These are phyloP conservation scores for Penicillium sp. DNA, from an alignment of 2,329 filamentous ascomycete species.

Conservation along the genomic window DNA sequence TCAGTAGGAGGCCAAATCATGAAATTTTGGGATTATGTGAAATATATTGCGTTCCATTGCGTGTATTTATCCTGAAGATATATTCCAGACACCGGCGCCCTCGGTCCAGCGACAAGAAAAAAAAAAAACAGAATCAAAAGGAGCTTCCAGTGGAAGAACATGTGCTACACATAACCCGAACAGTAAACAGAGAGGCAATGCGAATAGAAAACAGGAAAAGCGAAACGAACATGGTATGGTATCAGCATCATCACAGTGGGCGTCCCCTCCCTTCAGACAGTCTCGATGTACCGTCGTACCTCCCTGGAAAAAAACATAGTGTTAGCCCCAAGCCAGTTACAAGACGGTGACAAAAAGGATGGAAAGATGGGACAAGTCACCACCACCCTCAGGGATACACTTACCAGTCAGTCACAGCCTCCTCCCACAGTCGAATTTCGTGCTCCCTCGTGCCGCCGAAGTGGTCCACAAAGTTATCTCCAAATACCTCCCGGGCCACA, in stretches of 20 bases:
- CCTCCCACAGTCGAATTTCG: slow-evolving; percentile 88
- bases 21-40: not conserved
- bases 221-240: slow-evolving; percentile 7
- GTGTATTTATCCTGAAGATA: not conserved
- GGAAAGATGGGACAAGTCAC: not conserved
- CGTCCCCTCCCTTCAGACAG: slow-evolving; percentile 56
- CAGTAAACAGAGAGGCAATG: not conserved
- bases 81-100: not conserved
- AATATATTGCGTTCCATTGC: not conserved
- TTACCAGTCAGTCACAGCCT: slow-evolving; percentile 96
- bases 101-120: not conserved
- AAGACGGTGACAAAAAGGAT: not conserved
- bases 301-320: slow-evolving; percentile 60
- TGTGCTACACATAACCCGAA: not conserved
- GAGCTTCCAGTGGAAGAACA: not conserved
- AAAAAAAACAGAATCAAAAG: not conserved
- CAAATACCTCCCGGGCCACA: slow-evolving; percentile 90
- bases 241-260: slow-evolving; percentile 3
- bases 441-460: slow-evolving; percentile 91
- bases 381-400: slow-evolving; percentile 46
- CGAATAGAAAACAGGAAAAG: not conserved
- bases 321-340: not conserved
- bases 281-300: slow-evolving; percentile 78
- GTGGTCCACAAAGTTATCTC: slow-evolving; percentile 94
- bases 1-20: not conserved